These are phyloP conservation scores for Fusarium tuaranense DNA, from an alignment of 2,329 filamentous ascomycete genomes.

Conservation along the genomic window DNA sequence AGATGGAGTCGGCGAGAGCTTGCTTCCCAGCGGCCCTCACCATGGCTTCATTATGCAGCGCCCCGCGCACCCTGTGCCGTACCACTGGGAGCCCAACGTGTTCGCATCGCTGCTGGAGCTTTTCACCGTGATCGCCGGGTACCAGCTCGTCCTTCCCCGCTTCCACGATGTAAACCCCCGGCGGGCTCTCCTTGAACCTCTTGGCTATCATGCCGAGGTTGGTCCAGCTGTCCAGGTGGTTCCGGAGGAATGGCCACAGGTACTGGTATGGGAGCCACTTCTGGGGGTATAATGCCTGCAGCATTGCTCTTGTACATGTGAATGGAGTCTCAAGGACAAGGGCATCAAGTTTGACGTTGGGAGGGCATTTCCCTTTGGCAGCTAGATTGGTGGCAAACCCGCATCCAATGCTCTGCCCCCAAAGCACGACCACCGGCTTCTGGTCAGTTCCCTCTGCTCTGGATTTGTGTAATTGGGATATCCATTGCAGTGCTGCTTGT, in stretches of 20 bases:
- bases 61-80: conserved; percentile 57
- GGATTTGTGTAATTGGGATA: conserved; percentile 56
- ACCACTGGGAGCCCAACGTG: conserved; percentile 60
- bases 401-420: conserved; percentile 83
- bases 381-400: conserved; percentile 76
- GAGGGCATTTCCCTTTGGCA: conserved; percentile 47
- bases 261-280: conserved; percentile 84
- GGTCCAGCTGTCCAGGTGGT: conserved; percentile 66
- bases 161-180: conserved; percentile 63
- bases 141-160: conserved; percentile 71
- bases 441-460: conserved; percentile 22
- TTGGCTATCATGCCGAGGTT: conserved; percentile 60
- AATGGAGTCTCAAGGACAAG: conserved; percentile 83
- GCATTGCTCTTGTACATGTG: conserved; percentile 76
- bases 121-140: conserved; percentile 61
- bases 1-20: conserved; percentile 43
- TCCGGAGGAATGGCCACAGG: conserved; percentile 79
- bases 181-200: conserved; percentile 40
- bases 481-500: conserved; percentile 72
- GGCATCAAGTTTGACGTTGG: conserved; percentile 56
- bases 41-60: conserved; percentile 69
- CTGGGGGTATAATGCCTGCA: conserved; percentile 79
- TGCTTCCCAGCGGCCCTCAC: conserved; percentile 50
- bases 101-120: conserved; percentile 60
- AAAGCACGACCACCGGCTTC: conserved; percentile 67